These are phyloP conservation scores for Amanita rubescens DNA, from an alignment of 768 basidiomycete species.

Conservation along the genomic window DNA sequence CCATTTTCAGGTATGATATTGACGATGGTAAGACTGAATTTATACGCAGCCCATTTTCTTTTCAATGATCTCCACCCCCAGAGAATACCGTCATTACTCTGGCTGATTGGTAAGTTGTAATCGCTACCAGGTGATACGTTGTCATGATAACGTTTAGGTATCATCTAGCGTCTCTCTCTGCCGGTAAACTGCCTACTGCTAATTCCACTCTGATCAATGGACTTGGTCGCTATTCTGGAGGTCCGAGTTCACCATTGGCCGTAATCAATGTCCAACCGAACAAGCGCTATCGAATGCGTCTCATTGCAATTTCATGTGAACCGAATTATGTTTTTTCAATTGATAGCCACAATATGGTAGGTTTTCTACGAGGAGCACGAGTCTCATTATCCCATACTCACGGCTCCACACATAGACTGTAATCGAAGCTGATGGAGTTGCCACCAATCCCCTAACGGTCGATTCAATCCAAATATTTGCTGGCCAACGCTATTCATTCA, in stretches of 20 bases:
- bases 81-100: constrained; percentile 39
- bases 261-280: constrained; percentile 35
- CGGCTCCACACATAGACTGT: constrained; percentile 18
- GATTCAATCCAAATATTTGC: constrained; percentile 34
- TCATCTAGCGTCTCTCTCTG: constrained; percentile 21
- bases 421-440: constrained; percentile 34
- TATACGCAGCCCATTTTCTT: neutral
- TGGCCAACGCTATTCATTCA: constrained; percentile 40
- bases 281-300: constrained; percentile 40
- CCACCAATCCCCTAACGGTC: constrained; percentile 25
- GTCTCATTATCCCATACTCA: too few relatives aligned
- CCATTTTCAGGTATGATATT: constrained; percentile 19
- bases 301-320: constrained; percentile 46
- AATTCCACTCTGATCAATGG: constrained; percentile 37
- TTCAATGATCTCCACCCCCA: neutral
- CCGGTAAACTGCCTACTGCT: constrained; percentile 14
- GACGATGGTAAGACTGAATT: constrained; percentile 7
- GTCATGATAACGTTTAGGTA: constrained; percentile 21
- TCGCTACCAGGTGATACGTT: neutral
- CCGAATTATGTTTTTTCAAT: constrained; percentile 37
- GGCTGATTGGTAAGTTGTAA: constrained; percentile 35
- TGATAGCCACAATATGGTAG: constrained; percentile 30
- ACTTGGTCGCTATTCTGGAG: too few relatives aligned
- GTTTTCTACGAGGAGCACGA: too few relatives aligned
- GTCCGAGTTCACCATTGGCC: too few relatives aligned